Conservation (phyloP, 2,329 filamentous ascomycete genomes). For the Colletotrichum aenigma region DNA sequence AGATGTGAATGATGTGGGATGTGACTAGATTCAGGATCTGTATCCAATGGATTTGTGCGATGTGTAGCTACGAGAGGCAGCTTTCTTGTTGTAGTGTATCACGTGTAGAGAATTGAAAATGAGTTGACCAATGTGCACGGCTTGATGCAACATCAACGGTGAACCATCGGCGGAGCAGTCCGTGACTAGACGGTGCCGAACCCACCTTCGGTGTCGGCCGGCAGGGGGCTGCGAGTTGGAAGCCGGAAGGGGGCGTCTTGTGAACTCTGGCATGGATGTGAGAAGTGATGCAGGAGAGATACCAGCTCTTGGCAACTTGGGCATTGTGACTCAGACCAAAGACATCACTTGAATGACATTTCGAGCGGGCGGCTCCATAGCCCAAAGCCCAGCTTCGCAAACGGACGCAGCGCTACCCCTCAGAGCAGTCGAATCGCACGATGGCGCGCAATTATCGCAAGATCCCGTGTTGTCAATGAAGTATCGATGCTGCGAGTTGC, state of each 20-base stretch:
- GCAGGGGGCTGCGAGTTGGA: neutral
- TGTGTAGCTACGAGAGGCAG: neutral
- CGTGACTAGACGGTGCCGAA: neutral
- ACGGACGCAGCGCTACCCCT: neutral
- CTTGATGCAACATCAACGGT: neutral
- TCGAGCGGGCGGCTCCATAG: neutral
- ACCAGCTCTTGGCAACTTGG: neutral
- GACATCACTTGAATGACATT: neutral
- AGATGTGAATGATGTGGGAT: neutral
- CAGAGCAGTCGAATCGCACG: neutral
- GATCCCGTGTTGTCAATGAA: neutral
- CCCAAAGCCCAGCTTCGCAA: neutral
- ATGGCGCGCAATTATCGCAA: neutral
- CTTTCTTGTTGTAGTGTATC: neutral
- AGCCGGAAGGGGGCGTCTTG: neutral
- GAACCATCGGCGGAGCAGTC: neutral
- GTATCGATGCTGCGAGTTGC: neutral
- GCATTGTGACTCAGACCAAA: neutral
- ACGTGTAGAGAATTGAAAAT: neutral
- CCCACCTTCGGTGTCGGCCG: neutral
- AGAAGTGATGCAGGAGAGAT: neutral
- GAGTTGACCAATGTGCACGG: neutral
- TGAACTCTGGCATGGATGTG: neutral
- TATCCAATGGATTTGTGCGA: neutral
- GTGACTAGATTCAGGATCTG: neutral